These are phyloP conservation scores for Lentinula sp. DNA, from an alignment of 768 basidiomycete species.

Conservation along the genomic window DNA sequence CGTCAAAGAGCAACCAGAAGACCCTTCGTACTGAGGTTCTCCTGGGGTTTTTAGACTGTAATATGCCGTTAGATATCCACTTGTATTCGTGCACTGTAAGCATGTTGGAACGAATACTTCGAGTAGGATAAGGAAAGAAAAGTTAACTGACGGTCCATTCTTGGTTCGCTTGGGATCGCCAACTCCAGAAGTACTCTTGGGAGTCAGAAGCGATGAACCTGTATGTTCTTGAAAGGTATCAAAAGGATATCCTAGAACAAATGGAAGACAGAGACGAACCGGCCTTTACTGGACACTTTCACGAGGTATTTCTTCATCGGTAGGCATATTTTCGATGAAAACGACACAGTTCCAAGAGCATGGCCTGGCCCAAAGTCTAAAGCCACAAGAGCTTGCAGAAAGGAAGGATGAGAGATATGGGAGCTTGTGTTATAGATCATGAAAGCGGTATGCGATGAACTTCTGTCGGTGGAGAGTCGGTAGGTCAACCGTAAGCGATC, in stretches of 20 bases:
- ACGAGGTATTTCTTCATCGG: constrained; percentile 50
- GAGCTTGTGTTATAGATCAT: constrained; percentile 43
- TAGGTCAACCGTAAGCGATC: constrained; percentile 49
- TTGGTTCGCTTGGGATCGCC: constrained; percentile 37
- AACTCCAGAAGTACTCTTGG: constrained; percentile 56
- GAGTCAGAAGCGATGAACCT: constrained; percentile 57
- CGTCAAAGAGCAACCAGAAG: constrained; percentile 58
- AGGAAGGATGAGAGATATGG: constrained; percentile 15
- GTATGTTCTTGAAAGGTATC: constrained; percentile 26
- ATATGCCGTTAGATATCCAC: constrained; percentile 48
- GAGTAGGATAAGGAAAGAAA: neutral
- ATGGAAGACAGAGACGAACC: constrained; percentile 23
- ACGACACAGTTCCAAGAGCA: constrained; percentile 46
- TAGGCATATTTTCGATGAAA: constrained; percentile 26
- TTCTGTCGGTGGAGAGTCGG: constrained; percentile 38
- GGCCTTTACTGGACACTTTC: constrained; percentile 31
- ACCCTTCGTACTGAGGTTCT: constrained; percentile 46
- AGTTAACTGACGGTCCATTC: constrained; percentile 57
- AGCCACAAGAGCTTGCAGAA: constrained; percentile 26
- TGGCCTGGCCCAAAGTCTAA: constrained; percentile 47
- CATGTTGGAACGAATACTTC: neutral
- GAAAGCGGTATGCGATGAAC: constrained; percentile 37
- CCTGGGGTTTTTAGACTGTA: constrained; percentile 52
- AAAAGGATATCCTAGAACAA: constrained; percentile 2
- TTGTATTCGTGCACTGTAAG: constrained; percentile 48